These are phyloP conservation scores for Hymenoscyphus fructigenus DNA, from an alignment of 2,329 filamentous ascomycete genomes.

Conservation along the genomic window DNA sequence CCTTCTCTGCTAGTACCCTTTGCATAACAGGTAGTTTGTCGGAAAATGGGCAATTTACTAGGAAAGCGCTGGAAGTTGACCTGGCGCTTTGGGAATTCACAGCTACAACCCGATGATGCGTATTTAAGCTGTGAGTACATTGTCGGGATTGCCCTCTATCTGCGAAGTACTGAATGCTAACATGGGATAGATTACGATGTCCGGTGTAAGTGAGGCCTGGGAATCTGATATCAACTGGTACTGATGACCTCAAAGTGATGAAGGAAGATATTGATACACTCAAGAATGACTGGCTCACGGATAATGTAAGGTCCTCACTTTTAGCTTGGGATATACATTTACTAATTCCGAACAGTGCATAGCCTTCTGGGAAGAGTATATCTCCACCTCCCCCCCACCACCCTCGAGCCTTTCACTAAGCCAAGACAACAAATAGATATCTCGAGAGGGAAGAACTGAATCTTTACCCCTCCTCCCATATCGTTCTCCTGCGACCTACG, in stretches of 20 bases:
- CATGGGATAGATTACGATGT: conserved; percentile 58
- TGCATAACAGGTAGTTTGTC: conserved; percentile 4
- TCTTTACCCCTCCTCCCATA: conserved; percentile 77
- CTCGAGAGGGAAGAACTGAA: conserved; percentile 86
- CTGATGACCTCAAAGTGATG: conserved; percentile 60
- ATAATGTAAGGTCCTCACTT: conserved; percentile 66
- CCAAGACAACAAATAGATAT: conserved; percentile 49
- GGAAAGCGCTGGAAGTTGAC: conserved; percentile 24
- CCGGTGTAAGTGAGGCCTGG: conserved; percentile 48
- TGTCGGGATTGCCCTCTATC: neutral
- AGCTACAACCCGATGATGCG: conserved; percentile 62
- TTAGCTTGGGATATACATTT: conserved; percentile 10
- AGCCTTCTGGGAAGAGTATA: conserved; percentile 94
- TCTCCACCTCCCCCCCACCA: conserved; percentile 11
- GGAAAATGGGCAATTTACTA: conserved; percentile 16
- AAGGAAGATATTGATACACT: conserved; percentile 86
- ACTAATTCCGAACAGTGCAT: conserved; percentile 65
- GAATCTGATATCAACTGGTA: neutral
- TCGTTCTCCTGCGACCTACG: conserved; percentile 85
- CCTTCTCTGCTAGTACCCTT: conserved; percentile 2
- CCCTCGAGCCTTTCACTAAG: conserved; percentile 13
- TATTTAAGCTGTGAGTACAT: conserved; percentile 65
- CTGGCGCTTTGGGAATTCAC: conserved; percentile 19
- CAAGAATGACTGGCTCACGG: conserved; percentile 88
- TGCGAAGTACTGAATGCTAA: conserved; percentile 10